A percentile compares a stretch with the other conserved stretches of the same genome.
These are phyloP conservation scores for Skeletonema potamos DNA, from an alignment of 108 stramenopile genomes.

Conservation along the genomic window DNA sequence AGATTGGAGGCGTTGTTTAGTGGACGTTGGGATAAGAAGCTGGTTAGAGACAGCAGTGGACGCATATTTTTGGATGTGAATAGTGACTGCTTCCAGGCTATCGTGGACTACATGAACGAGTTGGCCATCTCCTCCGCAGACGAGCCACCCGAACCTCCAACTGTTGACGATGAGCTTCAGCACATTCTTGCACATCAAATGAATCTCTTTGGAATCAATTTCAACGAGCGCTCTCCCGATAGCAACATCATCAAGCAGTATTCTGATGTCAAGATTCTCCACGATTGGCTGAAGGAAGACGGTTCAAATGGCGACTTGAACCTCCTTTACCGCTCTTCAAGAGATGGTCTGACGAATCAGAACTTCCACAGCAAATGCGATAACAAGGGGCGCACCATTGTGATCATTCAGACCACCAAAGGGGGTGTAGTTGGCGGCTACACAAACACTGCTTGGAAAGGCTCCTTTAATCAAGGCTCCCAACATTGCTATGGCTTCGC, in stretches of 20 bases:
- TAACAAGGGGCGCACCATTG: slow-evolving; percentile 1
- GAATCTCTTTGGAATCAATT: slow-evolving; percentile 18
- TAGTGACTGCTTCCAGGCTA: background rate
- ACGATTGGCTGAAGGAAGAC: slow-evolving; percentile 22
- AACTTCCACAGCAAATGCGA: slow-evolving; percentile 30
- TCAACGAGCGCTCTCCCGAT: background rate
- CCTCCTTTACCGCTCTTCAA: slow-evolving; percentile 24
- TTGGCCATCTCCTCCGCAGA: slow-evolving; percentile 5
- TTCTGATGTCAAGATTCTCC: background rate
- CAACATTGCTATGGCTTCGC: background rate
- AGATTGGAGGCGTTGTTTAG: slow-evolving; percentile 26
- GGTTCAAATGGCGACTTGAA: background rate
- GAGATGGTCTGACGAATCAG: slow-evolving; percentile 4
- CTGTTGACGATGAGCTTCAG: slow-evolving; percentile 24
- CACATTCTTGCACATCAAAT: slow-evolving; percentile 16
- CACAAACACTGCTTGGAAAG: background rate
- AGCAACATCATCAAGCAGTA: slow-evolving; percentile 11
- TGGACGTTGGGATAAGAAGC: slow-evolving; percentile 26
- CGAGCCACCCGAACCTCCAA: slow-evolving; percentile 8
- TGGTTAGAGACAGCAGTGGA: slow-evolving; percentile 8
- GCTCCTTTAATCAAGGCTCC: too few species aligned
- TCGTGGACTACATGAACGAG: slow-evolving; percentile 14
- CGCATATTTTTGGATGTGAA: slow-evolving; percentile 22
- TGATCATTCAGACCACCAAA: slow-evolving; percentile 14
- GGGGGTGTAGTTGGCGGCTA: slow-evolving; percentile 19